Base-by-base conservation (phyloP, 345 rosid species). In the Murraya koenigii region DNA sequence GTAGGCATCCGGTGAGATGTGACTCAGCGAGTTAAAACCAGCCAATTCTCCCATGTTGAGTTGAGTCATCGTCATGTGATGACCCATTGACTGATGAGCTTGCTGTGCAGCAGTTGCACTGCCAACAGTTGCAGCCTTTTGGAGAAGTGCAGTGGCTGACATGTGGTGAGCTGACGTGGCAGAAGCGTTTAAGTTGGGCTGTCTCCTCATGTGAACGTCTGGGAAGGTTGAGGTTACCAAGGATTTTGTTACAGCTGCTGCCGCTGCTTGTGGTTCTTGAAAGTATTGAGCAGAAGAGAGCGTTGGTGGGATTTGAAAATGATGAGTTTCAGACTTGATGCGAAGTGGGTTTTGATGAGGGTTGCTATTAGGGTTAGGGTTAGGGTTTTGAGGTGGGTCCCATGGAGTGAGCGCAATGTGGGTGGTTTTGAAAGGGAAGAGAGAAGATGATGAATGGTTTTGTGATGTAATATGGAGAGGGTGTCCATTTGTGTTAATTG, bases 111-210 rank as follows among this genome's bases (percentile, higher is more conserved):
- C 75, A 28, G 83, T 71, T n/a, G 87, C 77, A 32, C 55, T 49
- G 64, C 93, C 90, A 54, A 90, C 72, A 64, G 87, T 82, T 2
- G 93, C 89, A 5, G 97, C 98, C 87, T 88, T 93, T 76, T 91
- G 99, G 83, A 95, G 98, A 73, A 95, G 95, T 11, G 98, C 97
- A 17, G 99, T 95, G 74, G 98, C 97, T 2, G 99, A 93, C 76
- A 91, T 83, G 86, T 86, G 87, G 75, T 78, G 86, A 0, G 88
- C 75, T 6, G 89, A 33, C 52, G 84, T 59, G 80, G 86, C 71
- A 32, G 17, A 44, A 3, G 69, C 63, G 38, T 75, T 65, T 59
- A 91, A 26, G 49, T 69, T 61, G 41, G 74, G 66, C 54, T 60
- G 80, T 69, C 64, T 59, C 59, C 71, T 77, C 49, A 60, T 61